Conservation (phyloP, 805 yeast species). For the Middelhovenomyces tepae region DNA sequence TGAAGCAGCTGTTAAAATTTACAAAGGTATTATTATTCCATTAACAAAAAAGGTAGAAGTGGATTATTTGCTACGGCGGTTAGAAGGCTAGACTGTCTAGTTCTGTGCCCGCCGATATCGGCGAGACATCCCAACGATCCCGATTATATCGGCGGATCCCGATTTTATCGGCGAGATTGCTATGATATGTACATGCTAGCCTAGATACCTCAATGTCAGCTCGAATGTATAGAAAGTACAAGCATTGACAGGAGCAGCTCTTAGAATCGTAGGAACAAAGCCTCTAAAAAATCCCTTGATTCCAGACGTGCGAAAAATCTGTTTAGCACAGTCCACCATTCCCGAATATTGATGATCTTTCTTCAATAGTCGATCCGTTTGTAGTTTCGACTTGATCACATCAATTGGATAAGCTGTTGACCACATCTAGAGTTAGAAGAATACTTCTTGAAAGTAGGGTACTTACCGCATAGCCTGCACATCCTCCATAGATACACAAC, state of each 20-base stretch:
- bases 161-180: background rate
- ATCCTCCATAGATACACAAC: conserved; percentile 79
- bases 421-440: conserved; percentile 49
- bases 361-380: conserved; percentile 57
- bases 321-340: conserved; percentile 49
- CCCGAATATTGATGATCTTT: conserved; percentile 50
- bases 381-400: conserved; percentile 83
- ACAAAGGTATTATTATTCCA: conserved; percentile 84
- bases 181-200: conserved; percentile 14
- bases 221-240: conserved; percentile 95
- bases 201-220: conserved; percentile 46
- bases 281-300: conserved; percentile 80
- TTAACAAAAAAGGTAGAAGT: conserved; percentile 92
- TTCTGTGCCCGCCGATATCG: too few relatives aligned
- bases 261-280: conserved; percentile 79
- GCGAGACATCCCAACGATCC: too few relatives aligned
- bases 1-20: conserved; percentile 70
- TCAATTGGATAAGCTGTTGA: conserved; percentile 77
- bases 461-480: conserved; percentile 64
- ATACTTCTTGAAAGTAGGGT: conserved; percentile 17
- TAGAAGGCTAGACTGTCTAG: conserved; percentile 57
- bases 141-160: conserved; percentile 17
- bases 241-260: conserved; percentile 98
- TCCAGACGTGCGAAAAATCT: conserved; percentile 52
- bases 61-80: conserved; percentile 75